Percentiles rank a stretch among this genome's conserved stretches.
Evolutionary conservation across 169 alveolate genomes (phyloP).

Genomic region (Plasmodium chabaudi): DNA sequence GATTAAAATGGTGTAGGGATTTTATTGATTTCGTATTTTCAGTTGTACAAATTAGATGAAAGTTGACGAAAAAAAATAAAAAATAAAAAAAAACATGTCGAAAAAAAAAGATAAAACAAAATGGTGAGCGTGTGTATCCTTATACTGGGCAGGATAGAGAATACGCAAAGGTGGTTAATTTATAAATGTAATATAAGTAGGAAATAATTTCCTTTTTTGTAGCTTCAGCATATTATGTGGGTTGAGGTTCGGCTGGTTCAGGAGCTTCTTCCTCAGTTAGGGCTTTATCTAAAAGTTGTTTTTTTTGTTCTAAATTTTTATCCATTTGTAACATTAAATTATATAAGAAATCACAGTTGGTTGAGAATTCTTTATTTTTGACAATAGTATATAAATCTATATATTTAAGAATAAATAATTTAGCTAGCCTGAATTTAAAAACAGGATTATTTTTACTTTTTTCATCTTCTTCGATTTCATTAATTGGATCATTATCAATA

Average conservation of each 20-base stretch:
- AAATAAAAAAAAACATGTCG: not conserved
- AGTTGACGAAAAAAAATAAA: slow-evolving; percentile 13
- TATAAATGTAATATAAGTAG: too few relatives aligned
- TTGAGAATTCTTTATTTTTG: slow-evolving; percentile 42
- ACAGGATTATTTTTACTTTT: slow-evolving; percentile 81
- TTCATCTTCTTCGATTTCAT: slow-evolving; percentile 81
- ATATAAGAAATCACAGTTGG: slow-evolving; percentile 32
- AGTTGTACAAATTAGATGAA: not conserved
- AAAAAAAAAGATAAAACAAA: not conserved
- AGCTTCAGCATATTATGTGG: too few relatives aligned
- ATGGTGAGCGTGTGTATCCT: not conserved
- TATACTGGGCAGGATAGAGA: not conserved
- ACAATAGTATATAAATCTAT: slow-evolving; percentile 77
- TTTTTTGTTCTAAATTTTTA: slow-evolving; percentile 32
- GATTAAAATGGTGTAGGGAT: not conserved
- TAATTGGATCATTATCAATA: slow-evolving; percentile 85
- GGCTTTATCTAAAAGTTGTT: not conserved
- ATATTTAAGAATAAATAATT: slow-evolving; percentile 76
- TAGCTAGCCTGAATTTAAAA: slow-evolving; percentile 82
- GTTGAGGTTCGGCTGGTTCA: not conserved
- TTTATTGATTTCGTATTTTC: slow-evolving; percentile 22
- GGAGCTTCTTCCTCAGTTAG: not conserved
- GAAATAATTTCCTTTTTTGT: too few relatives aligned
- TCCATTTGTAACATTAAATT: slow-evolving; percentile 60
- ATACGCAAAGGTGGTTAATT: not conserved